A percentile compares a stretch with the other conserved stretches of the same genome.
Evolutionary conservation across 1,139 yeast species (phyloP).

Genomic region (Pichia sp.): DNA sequence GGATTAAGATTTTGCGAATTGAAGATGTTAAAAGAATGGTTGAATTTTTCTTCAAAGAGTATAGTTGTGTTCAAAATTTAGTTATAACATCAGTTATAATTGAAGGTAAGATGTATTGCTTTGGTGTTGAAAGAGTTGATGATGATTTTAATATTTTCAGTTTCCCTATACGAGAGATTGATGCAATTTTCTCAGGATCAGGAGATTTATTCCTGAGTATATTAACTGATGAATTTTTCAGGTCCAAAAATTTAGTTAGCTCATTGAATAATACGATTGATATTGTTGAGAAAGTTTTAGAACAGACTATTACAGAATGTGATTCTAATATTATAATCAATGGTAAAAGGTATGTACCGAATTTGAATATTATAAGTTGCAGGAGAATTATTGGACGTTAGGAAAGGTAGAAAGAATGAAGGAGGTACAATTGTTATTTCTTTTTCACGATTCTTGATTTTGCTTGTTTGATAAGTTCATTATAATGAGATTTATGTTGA

Average conservation of each 20-base stretch:
- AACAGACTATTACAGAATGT: slow-evolving; percentile 18
- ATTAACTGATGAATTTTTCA: slow-evolving; percentile 43
- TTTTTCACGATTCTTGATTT: slow-evolving; percentile 11
- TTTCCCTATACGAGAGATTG: slow-evolving; percentile 46
- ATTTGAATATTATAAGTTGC: slow-evolving; percentile 25
- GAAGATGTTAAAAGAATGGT: slow-evolving; percentile 37
- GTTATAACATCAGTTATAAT: slow-evolving; percentile 39
- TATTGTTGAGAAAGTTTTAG: slow-evolving; percentile 23
- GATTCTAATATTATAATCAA: slow-evolving; percentile 6
- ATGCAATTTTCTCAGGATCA: slow-evolving; percentile 67
- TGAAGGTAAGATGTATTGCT: slow-evolving; percentile 29
- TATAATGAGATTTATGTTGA: slow-evolving; percentile 45
- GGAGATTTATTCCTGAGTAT: slow-evolving; percentile 66
- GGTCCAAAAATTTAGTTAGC: slow-evolving; percentile 13
- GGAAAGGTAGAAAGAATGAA: too few relatives aligned
- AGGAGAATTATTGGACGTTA: too few relatives aligned
- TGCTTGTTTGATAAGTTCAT: slow-evolving; percentile 46
- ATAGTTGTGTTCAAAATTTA: slow-evolving; percentile 36
- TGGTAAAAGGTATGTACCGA: slow-evolving; percentile 25
- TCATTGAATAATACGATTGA: slow-evolving; percentile 23
- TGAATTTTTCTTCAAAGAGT: slow-evolving; percentile 34
- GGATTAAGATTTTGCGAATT: slow-evolving; percentile 33
- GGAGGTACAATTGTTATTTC: background rate
- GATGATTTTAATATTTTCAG: slow-evolving; percentile 18
- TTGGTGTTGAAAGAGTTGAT: too few relatives aligned